Base-by-base conservation (phyloP, 2,329 filamentous ascomycete genomes). In the Drechmeria coniospora region DNA sequence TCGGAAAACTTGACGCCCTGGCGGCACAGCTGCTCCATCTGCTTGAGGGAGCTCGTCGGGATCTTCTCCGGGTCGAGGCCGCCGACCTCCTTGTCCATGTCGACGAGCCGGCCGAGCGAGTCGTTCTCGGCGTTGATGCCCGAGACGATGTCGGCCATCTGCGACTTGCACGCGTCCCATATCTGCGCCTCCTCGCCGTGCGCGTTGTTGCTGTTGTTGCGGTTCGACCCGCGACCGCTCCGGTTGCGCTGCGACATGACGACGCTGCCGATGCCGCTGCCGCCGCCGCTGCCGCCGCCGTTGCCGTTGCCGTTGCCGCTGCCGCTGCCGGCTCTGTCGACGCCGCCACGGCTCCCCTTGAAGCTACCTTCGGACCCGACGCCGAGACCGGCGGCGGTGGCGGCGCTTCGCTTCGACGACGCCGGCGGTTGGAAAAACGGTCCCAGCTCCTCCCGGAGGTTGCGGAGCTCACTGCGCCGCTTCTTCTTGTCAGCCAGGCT, bases 181-280 rank as follows among this genome's bases (percentile, higher is more conserved):
- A 60, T 50, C 25, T 54, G 47, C 7, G 49, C 52, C 37, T 61
- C 57, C 35, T 61, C 57, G 16, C 57, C 57, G 18, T 57, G 53
- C 6, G 48, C 22, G 19, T 35, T 39, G 34, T 53, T 50, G 15
- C 55, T 54, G 26, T 56, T 59, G 43, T 57, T 60, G 23, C 57
- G 52, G 42, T 55, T 56, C 22, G 53, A 56, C 21, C 54, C 56
- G 35, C 57, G 56, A 28, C 54, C 54, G 39, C 55, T 57, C 30
- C 57, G 54, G 34, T 56, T 58, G 34, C 56, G 49, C 41, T 59
- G 56, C 23, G 56, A 58, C 56, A 59, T 61, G 29, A 39, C 29
- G 28, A 8, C 23, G 21, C 27, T 27, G 15, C 21, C 15, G 10
- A 26, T 25, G 14, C 23, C 31, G 19, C 24, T 36, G 41, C 36